A percentile compares a stretch with the other conserved stretches of the same genome.
These are phyloP conservation scores for Cnidoscolus chayamansa DNA, from an alignment of 441 rosid species.

Conservation along the genomic window DNA sequence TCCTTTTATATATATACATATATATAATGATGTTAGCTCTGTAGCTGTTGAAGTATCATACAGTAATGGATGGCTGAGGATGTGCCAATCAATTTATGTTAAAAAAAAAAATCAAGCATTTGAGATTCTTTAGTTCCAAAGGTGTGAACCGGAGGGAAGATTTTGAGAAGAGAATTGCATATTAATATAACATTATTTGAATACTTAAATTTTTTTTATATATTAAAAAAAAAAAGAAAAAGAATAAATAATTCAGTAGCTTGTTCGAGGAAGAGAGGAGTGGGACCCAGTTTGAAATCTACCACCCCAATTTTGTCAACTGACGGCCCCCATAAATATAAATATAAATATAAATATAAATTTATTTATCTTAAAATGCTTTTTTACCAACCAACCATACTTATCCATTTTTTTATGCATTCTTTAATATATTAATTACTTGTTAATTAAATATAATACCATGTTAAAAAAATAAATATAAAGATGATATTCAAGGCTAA, in stretches of 20 bases:
- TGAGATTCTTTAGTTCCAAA: background rate
- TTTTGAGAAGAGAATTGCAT: background rate
- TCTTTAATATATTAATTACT: too few species aligned
- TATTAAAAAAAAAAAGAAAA: too few species aligned
- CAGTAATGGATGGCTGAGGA: background rate
- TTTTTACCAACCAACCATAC: too few species aligned
- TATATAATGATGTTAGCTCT: background rate
- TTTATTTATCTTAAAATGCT: too few species aligned
- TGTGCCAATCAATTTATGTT: conserved; percentile 20
- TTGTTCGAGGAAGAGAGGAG: background rate
- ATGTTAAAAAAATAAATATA: too few species aligned
- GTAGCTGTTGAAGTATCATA: conserved; percentile 7
- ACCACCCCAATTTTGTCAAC: conserved; percentile 19
- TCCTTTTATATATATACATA: too few species aligned
- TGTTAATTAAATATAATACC: too few species aligned
- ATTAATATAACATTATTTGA: background rate
- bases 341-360: background rate
- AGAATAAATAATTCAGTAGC: background rate
- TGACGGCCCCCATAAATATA: conserved; percentile 3
- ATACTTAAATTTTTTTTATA: too few species aligned
- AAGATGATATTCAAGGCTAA: too few species aligned
- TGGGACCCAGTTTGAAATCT: conserved; percentile 22
- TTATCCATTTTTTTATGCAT: too few species aligned
- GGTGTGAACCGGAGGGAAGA: conserved; percentile 23
- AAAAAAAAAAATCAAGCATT: conserved; percentile 1